Evolutionary conservation across 2,329 filamentous ascomycete species (phyloP), one percentile per base, ranked within the genome.

Genomic region (Trichoderma breve): DNA sequence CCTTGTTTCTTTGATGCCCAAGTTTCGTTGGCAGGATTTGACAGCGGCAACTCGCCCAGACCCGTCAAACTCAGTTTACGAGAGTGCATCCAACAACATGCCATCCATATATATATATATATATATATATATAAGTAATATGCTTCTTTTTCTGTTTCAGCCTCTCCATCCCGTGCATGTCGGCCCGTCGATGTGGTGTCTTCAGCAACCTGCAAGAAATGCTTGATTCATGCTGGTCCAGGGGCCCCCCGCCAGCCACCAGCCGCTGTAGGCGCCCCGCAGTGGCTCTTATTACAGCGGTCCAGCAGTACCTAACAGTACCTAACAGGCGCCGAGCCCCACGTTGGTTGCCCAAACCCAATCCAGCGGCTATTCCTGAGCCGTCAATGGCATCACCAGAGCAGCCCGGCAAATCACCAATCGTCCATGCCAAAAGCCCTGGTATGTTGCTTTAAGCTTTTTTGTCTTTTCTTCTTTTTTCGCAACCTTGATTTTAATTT

Each of bases 311-410:
- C 24, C 34, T 28, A 68, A 24, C 47, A 53, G 47, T 24, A 53
- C 53, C 53, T 30, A 68, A 58, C 64, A 68, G 65, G 65, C 65
- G 65, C 65, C 65, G 14, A n/a, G 24, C 53, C 65, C 65, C 65
- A 36, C 65, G 34, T 18, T 21, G 4, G 21, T 24, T 7, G 53
- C 65, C 65, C 65, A 68, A 60, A 36, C 53, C 65, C 65, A 68
- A 53, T 53, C 36, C 65, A 68, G 65, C 65, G 65, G 65, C 65
- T 68, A 68, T 68, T 68, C 53, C 14, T 39, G 51, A 28, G 51
- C 21, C 47, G 21, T 53, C 47, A 36, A 67, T 68, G 65, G 65
- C 65, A 68, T 68, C 65, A 68, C 64, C 64, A 43, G 32, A 24
- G 43, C 62, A 62, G 60, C 60, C 60, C 60, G 15, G 62, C 62